These are phyloP conservation scores for Candida smagusa DNA, from an alignment of 1,139 yeast genomes.

Conservation along the genomic window DNA sequence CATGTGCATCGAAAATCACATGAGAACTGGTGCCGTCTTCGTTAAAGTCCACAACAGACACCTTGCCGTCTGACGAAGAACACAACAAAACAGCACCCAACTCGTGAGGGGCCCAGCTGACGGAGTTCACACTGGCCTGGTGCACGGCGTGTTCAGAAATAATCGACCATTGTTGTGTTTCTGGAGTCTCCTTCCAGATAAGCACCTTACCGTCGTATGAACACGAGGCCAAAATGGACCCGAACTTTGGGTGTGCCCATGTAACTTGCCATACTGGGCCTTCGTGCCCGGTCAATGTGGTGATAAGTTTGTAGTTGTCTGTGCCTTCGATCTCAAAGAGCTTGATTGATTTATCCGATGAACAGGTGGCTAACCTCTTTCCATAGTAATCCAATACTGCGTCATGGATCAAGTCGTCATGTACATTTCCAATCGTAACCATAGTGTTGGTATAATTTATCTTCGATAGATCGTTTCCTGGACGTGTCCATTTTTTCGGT, in stretches of 20 bases:
- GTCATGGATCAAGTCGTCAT: constrained; percentile 90
- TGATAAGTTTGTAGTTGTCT: constrained; percentile 72
- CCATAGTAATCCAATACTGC: constrained; percentile 97
- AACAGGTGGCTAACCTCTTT: constrained; percentile 89
- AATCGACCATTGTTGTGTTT: constrained; percentile 81
- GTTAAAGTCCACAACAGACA: constrained; percentile 85
- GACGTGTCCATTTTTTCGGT: constrained; percentile 10
- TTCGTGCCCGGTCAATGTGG: constrained; percentile 84
- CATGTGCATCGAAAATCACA: constrained; percentile 73
- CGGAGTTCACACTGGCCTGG: constrained; percentile 91
- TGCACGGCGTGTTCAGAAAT: constrained; percentile 87
- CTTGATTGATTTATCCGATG: constrained; percentile 91
- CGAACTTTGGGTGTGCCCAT: constrained; percentile 99
- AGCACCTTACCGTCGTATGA: constrained; percentile 93
- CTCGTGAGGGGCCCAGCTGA: constrained; percentile 97
- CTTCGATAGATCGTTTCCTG: background rate
- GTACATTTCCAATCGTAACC: constrained; percentile 80
- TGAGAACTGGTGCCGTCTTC: constrained; percentile 83
- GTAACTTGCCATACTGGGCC: constrained; percentile 99
- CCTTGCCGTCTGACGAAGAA: constrained; percentile 90
- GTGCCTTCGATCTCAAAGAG: constrained; percentile 85
- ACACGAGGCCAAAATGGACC: constrained; percentile 89
- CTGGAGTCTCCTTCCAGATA: constrained; percentile 86
- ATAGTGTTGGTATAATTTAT: constrained; percentile 13
- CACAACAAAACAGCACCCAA: constrained; percentile 89